Evolutionary conservation across 78 protist genomes (phyloP), one percentile per base, ranked within the genome.

Genomic region (Chrysochromulina tobinii): DNA sequence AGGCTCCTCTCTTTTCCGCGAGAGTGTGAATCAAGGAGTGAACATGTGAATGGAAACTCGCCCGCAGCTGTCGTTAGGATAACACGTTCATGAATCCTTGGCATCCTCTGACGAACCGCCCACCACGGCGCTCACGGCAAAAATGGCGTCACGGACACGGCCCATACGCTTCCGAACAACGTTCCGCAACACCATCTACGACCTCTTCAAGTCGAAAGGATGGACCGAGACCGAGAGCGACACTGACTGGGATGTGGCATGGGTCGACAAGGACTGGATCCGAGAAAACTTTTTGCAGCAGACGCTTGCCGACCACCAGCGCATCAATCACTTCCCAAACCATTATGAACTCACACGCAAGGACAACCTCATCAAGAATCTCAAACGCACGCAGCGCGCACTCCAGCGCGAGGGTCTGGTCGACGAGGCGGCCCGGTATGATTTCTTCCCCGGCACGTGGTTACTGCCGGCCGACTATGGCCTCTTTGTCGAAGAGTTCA

Each of bases 301-400:
- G 61, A 69, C 59, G 38, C 53, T 86, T 23, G 7, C 3, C 4
- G 69, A 68, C 38, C 64, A 20, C 8, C 90, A 59, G 68, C 23
- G 61, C 53, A 90, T 94, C 38, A 96, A 96, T 90, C 97, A 96
- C 87, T 96, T 94, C 66, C 83, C 94, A 2, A 94, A 94, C 72
- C 92, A 91, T 67, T 96, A 93, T 88, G 96, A 96, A 93, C 90
- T 96, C 58, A 96, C 97, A 53, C 83, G 96, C 54, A 96, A 96
- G 72, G 97, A 94, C 72, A 68, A 90, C 48, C 69, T 93, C 55
- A 58, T 92, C 55, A 96, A 96, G 94, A 96, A 94, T 59, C 89
- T 96, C 25, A 94, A 95, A 93, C 91, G 95, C 25, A 84, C 68
- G 89, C 27, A 57, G 58, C 84, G 81, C 20, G 17, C 21, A 27